Conservation (phyloP, 2,329 filamentous ascomycete species). For the Penicillium sclerotiorum region DNA sequence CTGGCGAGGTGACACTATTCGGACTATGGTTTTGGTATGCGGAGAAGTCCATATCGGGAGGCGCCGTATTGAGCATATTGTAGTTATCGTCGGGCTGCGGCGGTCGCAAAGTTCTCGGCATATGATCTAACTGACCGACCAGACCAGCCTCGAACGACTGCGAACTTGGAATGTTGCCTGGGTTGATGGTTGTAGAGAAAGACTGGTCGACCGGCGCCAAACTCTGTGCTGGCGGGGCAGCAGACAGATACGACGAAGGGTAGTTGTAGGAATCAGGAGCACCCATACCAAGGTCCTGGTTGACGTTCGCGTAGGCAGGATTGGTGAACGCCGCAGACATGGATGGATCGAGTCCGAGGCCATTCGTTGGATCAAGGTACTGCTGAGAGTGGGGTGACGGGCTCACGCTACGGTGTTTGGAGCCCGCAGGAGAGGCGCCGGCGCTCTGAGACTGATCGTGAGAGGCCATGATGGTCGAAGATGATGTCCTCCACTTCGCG, state of each 20-base stretch:
- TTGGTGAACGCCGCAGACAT: constrained; percentile 36
- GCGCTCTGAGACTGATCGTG: constrained; percentile 37
- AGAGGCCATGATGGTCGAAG: constrained; percentile 31
- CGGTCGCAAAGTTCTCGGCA: constrained; percentile 26
- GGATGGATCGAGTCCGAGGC: constrained; percentile 41
- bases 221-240: constrained; percentile 31
- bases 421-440: constrained; percentile 39
- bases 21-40: constrained; percentile 40
- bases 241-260: constrained; percentile 38
- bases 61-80: constrained; percentile 43
- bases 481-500: not conserved
- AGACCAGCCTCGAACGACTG: constrained; percentile 43
- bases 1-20: constrained; percentile 32
- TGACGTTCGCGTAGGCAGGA: constrained; percentile 34
- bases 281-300: constrained; percentile 28
- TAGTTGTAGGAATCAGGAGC: constrained; percentile 41
- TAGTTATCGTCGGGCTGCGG: constrained; percentile 40
- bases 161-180: constrained; percentile 35
- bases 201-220: constrained; percentile 35
- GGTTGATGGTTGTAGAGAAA: constrained; percentile 30
- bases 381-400: constrained; percentile 45
- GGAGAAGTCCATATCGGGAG: constrained; percentile 42
- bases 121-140: constrained; percentile 39
- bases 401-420: constrained; percentile 46
- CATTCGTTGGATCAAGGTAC: constrained; percentile 37